Base-by-base conservation (phyloP, 2,329 filamentous ascomycete genomes). In the Diaporthe sp. region DNA sequence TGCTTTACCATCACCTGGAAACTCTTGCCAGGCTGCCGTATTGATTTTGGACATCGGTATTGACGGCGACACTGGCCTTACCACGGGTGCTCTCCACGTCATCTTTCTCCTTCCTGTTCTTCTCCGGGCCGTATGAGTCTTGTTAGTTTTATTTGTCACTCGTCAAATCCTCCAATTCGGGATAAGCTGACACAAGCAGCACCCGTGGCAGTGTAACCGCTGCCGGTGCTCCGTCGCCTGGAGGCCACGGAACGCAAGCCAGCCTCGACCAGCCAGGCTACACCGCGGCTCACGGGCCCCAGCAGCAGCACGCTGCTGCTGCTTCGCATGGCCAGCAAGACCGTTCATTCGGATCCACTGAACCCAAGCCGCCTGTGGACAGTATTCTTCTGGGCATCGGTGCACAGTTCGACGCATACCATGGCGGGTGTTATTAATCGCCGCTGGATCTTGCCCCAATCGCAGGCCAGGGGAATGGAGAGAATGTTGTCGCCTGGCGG, bases 1-100 rank as follows among this genome's bases (percentile, higher is more conserved):
- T 96, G 0, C 87, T 98, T 0, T 97, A 98, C 76, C 95, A 98
- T 79, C 95, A 98, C 80, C 86, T 98, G 0, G 96, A 95, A 0
- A 96, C 96, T 37, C 83, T 96, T 0, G 93, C 94, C 0, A 85
- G 93, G 0, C 93, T 22, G 25, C n/a, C 49, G 25, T 31, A 17
- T 15, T 13, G 13, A 13, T 4, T 13, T 28, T 6, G n/a, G 25
- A 17, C 10, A 10, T 15, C 3, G 20, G 4, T 58, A 22, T 22
- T 60, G 34, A 10, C 22, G 31, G 20, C 17, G 25, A 28, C 25
- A 34, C 28, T 57, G 55, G 4, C 4, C 22, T 51, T 12, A 2
- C 47, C n/a, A 28, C 25, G 34, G 61, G 12, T 15, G 37, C 4
- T 13, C 17, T 13, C 4, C 17, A 2, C 39, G 15, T 9, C 15